A percentile compares a stretch with the other conserved stretches of the same genome.
These are phyloP conservation scores for Infundibulicybe gibba DNA, from an alignment of 768 basidiomycete species.

Conservation along the genomic window DNA sequence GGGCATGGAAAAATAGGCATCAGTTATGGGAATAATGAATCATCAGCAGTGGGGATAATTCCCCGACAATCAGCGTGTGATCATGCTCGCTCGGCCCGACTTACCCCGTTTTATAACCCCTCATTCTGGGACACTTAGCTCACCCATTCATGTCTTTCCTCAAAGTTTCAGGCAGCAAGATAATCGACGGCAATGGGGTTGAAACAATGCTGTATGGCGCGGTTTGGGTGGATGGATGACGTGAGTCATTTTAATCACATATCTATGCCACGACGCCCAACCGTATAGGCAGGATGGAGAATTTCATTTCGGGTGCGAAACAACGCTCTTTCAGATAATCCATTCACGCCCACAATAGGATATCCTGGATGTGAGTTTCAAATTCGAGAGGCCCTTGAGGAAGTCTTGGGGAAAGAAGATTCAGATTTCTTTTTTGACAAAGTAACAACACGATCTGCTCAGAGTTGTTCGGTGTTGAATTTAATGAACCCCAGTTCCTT, in stretches of 20 bases:
- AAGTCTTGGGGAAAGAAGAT: slow-evolving; percentile 62
- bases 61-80: no score
- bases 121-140: not conserved
- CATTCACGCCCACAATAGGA: slow-evolving; percentile 26
- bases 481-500: slow-evolving; percentile 49
- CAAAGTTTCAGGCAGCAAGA: slow-evolving; percentile 53
- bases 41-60: no score
- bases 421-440: slow-evolving; percentile 84
- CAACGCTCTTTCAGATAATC: no score
- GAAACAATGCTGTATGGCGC: slow-evolving; percentile 66
- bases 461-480: not conserved
- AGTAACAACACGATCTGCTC: slow-evolving; percentile 27
- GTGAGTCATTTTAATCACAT: slow-evolving; percentile 27
- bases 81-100: no score
- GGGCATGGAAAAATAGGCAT: no score
- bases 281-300: slow-evolving; percentile 57
- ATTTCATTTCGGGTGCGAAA: slow-evolving; percentile 59
- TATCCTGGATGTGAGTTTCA: slow-evolving; percentile 83
- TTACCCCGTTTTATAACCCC: no score
- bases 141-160: slow-evolving; percentile 41
- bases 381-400: slow-evolving; percentile 64
- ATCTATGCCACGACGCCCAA: not conserved
- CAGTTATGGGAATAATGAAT: no score
- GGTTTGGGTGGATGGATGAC: slow-evolving; percentile 80
- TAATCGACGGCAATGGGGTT: slow-evolving; percentile 53